Base-by-base conservation (phyloP, 2,329 filamentous ascomycete genomes). In the Dothiorella sarmentorum region DNA sequence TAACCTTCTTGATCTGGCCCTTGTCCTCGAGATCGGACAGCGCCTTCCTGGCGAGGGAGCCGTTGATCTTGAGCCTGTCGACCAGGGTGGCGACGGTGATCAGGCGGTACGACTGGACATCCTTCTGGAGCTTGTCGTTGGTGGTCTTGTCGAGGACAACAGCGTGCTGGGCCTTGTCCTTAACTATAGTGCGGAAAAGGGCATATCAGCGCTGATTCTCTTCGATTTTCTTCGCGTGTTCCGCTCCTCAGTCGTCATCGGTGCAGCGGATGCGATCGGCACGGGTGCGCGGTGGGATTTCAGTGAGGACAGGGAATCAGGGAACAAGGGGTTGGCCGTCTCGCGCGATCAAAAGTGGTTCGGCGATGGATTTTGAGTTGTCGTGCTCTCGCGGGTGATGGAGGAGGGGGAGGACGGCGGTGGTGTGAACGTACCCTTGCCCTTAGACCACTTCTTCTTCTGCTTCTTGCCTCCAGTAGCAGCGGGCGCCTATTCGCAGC, bases 151-250 rank as follows among this genome's bases (percentile, higher is more conserved):
- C 94, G 82, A 99, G 91, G 76, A 97, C 85, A 81, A 99, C 94
- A 80, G 90, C 90, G 87, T 99, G 94, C 80, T 97, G 89, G 82
- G 94, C 93, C 92, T 99, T 99, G 87, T 99, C 94, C 94, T 99
- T 99, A 85, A 99, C 94, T 91, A 79, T 83, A 66, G 20, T 58
- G 61, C 64, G 56, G 45, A 13, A 37, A 51, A 27, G 31, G n/a
- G 17, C 27, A 63, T 61, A 64, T 69, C 65, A 60, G 58, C 52
- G 44, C 29, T 24, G 37, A 22, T n/a, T 51, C 35, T 42, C 20
- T 37, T 11, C n/a, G n/a, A n/a, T n/a, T 26, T 26, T 51, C 31
- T 22, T 51, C 18, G 45, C 18, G 15, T n/a, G 17, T 18, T 35
- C 31, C 29, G 29, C 20, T 22, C 31, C 4, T 26, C 31, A 9